phyloP scores from a whole-genome alignment of 1,284 basidiomycete species.

The Apiotrichum veenhuisii region DNA sequence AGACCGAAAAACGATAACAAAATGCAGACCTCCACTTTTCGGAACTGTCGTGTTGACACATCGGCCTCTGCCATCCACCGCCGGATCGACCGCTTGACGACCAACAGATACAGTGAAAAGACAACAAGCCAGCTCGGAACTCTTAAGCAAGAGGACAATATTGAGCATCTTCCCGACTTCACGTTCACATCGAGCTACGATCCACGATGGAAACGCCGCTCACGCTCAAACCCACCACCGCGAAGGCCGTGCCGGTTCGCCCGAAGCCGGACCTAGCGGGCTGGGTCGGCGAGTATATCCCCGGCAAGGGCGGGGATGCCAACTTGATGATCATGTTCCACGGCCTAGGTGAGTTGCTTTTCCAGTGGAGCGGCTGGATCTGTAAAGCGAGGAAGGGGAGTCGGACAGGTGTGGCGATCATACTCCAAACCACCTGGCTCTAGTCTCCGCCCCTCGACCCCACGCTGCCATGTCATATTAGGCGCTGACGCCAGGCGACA shows the following conservation, averaged over 20 bases:
- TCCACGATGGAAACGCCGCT: constrained; percentile 12
- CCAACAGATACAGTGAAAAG: too few species aligned
- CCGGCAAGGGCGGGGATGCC: constrained; percentile 63
- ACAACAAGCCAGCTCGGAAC: background rate
- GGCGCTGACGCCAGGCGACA: constrained; percentile 55
- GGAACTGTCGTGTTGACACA: background rate
- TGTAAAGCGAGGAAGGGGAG: background rate
- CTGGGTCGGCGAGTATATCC: constrained; percentile 38
- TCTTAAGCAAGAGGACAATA: too few species aligned
- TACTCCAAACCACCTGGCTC: too few species aligned
- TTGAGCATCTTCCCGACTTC: too few species aligned
- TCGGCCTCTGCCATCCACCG: background rate
- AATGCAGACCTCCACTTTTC: background rate
- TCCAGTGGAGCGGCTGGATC: too few species aligned
- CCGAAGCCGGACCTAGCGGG: constrained; percentile 17
- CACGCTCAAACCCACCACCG: constrained; percentile 30
- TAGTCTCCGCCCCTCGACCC: too few species aligned
- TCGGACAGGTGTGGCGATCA: too few species aligned
- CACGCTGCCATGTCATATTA: too few species aligned
- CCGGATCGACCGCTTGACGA: too few species aligned
- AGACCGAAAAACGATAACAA: background rate
- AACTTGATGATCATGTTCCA: constrained; percentile 83
- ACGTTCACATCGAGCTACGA: too few species aligned
- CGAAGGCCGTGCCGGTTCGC: background rate
- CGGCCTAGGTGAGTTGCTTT: constrained; percentile 62